Evolutionary conservation across 1,284 basidiomycete species (phyloP), one percentile per base, ranked within the genome.

Genomic region (Sphagnurus paluster): DNA sequence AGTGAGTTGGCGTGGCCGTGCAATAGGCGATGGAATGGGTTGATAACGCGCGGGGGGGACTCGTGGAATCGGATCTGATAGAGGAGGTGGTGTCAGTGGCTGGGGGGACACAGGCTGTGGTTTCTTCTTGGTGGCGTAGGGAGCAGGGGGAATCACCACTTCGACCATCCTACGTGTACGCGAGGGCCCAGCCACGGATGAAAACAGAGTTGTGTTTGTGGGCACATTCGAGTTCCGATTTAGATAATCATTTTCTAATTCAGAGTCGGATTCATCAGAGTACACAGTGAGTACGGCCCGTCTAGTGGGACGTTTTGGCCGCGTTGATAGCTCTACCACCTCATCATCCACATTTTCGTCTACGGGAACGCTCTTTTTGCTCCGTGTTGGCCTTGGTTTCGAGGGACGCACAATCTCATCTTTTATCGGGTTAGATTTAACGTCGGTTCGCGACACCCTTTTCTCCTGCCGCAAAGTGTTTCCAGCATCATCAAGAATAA

Each of bases 401-500:
- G 36, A 20, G 11, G 41, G 38, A 24, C 37, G 46, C 14, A 14
- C 30, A 21, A 39, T 20, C 6, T n/a, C 29, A n/a, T 48, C 43
- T 17, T 59, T 55, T 17, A 50, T 50, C n/a, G 58, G 53, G 48
- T 66, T 68, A 7, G 54, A 26, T 46, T 64, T 60, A 0, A 68
- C 46, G 41, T 66, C 65, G 10, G 65, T 64, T 34, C 65, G 63
- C 5, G 76, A 75, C 8, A 76, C 62, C 39, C 81, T 67, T 46
- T 69, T 60, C 54, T 88, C 85, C 57, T 79, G 73, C 49, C 73
- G 76, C 38, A 87, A 50, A 29, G 68, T 75, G 42, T 65, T 70
- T 8, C 85, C 87, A 32, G 69, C 59, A 17, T 76, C 70, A 56
- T 88, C 85, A 20, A 87, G 48, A 32, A 84, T 65, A 28, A 81